Percentiles rank a stretch among this genome's conserved stretches.
Conservation (phyloP, 2,329 filamentous ascomycete species). For the Paraphaeosphaeria minitans region DNA sequence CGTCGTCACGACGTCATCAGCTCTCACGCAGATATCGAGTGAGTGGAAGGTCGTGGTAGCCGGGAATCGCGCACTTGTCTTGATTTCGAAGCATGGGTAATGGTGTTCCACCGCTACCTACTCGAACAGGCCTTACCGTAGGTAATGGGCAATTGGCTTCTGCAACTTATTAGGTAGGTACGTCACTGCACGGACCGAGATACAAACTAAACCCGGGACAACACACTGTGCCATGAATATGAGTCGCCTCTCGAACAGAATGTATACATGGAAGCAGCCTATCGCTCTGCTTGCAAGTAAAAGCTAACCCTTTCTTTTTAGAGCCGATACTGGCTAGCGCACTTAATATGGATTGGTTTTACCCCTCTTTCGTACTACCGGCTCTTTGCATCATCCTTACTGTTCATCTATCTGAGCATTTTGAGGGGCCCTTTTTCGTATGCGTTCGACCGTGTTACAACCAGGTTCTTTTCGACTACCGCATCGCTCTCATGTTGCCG, state of each 20-base stretch:
- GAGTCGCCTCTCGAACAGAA: too few species aligned
- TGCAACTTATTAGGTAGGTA: not conserved
- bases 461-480: not conserved
- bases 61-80: constrained; percentile 15
- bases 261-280: not conserved
- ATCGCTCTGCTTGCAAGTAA: not conserved
- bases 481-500: constrained; percentile 7
- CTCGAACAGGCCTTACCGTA: too few species aligned
- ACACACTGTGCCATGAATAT: too few species aligned
- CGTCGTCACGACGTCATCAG: constrained; percentile 12
- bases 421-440: not conserved
- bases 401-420: not conserved
- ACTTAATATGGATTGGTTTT: not conserved
- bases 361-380: constrained; percentile 2
- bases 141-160: not conserved
- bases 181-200: not conserved
- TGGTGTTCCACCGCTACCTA: constrained; percentile 5
- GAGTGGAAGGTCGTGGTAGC: not conserved
- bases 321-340: not conserved
- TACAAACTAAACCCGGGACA: too few species aligned
- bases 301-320: not conserved
- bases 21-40: constrained; percentile 16
- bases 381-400: not conserved
- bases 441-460: not conserved
- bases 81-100: constrained; percentile 20